Conservation (phyloP, 768 basidiomycete species). For the Pisolithus sp. region DNA sequence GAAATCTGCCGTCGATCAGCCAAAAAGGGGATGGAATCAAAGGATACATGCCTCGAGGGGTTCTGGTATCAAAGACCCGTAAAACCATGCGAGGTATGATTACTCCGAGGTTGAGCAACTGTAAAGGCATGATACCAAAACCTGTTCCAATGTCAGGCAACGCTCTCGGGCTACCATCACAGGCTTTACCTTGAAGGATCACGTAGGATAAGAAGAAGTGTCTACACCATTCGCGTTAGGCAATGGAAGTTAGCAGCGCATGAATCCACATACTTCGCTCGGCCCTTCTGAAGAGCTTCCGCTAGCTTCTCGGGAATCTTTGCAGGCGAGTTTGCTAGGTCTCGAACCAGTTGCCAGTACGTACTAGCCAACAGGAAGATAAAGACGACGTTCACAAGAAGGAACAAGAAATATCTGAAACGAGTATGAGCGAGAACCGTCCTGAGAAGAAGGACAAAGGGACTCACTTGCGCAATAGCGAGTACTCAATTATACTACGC, state of each 20-base stretch:
- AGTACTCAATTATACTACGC: conserved; percentile 90
- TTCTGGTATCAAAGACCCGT: conserved; percentile 74
- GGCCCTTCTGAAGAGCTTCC: conserved; percentile 68
- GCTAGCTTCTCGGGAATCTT: conserved; percentile 94
- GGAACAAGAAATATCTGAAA: conserved; percentile 84
- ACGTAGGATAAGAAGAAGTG: conserved; percentile 85
- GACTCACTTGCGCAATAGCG: conserved; percentile 81
- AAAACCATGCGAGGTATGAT: conserved; percentile 73
- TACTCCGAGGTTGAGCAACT: conserved; percentile 87
- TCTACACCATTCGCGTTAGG: conserved; percentile 26
- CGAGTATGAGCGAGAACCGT: conserved; percentile 5
- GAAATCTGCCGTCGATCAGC: conserved; percentile 54
- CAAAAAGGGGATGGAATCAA: background rate
- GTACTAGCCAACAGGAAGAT: conserved; percentile 90
- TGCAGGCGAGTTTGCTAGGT: conserved; percentile 88
- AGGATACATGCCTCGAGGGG: conserved; percentile 69
- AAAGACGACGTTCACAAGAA: conserved; percentile 88
- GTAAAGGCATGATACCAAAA: conserved; percentile 91
- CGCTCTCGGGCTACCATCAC: background rate
- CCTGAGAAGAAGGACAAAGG: background rate
- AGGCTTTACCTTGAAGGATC: conserved; percentile 62
- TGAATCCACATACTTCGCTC: conserved; percentile 46
- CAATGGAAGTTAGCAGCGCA: conserved; percentile 4
- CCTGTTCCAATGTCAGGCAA: conserved; percentile 36
- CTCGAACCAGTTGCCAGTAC: conserved; percentile 85